Evolutionary conservation across 441 rosid species (phyloP), one percentile per base, ranked within the genome.

Genomic region (Kokia cookei): DNA sequence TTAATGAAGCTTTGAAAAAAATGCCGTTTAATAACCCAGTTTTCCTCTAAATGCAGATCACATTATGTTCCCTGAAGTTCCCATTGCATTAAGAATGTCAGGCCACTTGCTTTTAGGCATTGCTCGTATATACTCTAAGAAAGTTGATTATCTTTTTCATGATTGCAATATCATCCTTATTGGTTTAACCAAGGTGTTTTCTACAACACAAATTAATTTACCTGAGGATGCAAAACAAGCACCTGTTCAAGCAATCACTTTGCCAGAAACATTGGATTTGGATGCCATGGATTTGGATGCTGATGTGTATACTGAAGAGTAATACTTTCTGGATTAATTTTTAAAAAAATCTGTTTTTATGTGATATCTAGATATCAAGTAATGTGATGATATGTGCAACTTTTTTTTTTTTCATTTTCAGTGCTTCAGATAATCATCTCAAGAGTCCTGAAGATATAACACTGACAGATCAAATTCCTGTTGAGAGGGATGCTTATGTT

Each of bases 71-170:
- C 88, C 96, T 0, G 88, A 88, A 45, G 90, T 83, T 26, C 98
- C 99, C 0, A 79, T 93, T 71, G 97, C 98, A 0, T 77, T 93
- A 73, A 89, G 99, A 77, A 75, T 91, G 88, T 90, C 97, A 1
- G 86, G 97, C 40, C 93, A 93, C 63, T 97, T 96, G 73, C 83
- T 96, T 54, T 72, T 93, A 32, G 99, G 99, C 0, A 88, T 96
- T 76, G 97, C 91, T 78, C 83, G 97, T 55, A 93, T 96, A 71
- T 96, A 92, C 72, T 87, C 97, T 0, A 93, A 89, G 88, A 88
- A 96, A 82, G 96, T 93, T n/a, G 97, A 96, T 57, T 96, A 89
- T 74, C 89, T 93, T 40, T 79, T 73, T 77, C 89, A 86, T 29
- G 99, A 96, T 64, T 96, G 93, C 22, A 83, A 80, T 60, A 76